Conservation (phyloP, 495 filamentous ascomycete genomes). For the Bacidia gigantensis region DNA sequence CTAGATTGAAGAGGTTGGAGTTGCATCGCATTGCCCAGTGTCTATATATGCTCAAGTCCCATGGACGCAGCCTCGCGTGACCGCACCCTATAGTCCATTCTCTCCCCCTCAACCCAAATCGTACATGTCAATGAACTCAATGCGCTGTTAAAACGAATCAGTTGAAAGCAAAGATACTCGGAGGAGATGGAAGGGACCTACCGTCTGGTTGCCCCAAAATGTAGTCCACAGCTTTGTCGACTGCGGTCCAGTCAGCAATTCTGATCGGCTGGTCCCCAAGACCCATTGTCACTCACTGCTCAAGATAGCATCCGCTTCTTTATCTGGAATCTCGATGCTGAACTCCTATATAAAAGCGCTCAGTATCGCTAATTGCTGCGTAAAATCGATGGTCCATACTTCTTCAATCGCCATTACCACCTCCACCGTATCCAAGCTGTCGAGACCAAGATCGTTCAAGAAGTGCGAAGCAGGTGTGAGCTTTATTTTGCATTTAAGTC, state of each 20-base stretch:
- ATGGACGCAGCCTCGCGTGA: neutral
- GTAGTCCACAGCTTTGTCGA: slow-evolving; percentile 91
- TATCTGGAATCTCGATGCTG: slow-evolving; percentile 99
- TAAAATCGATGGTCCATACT: slow-evolving; percentile 35
- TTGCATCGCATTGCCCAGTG: neutral
- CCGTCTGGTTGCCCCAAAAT: slow-evolving; percentile 90
- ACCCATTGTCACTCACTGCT: slow-evolving; percentile 76
- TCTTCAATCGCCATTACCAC: slow-evolving; percentile 99
- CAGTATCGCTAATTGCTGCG: slow-evolving; percentile 3
- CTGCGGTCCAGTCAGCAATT: slow-evolving; percentile 30
- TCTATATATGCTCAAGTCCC: neutral
- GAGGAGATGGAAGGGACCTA: slow-evolving; percentile 18
- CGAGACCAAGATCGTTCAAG: slow-evolving; percentile 85
- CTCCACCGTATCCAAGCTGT: slow-evolving; percentile 96
- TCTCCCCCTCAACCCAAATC: no score
- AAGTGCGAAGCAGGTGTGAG: slow-evolving; percentile 75
- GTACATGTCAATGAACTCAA: neutral
- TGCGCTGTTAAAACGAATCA: slow-evolving; percentile 11
- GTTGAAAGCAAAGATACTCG: neutral
- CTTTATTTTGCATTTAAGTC: slow-evolving; percentile 28
- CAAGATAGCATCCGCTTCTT: slow-evolving; percentile 93
- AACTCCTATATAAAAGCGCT: slow-evolving; percentile 59
- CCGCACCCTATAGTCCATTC: no score
- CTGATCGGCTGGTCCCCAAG: neutral
- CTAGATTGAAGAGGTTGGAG: no score